Base-by-base conservation (phyloP, 2,329 filamentous ascomycete species). In the Xylaria sp. region DNA sequence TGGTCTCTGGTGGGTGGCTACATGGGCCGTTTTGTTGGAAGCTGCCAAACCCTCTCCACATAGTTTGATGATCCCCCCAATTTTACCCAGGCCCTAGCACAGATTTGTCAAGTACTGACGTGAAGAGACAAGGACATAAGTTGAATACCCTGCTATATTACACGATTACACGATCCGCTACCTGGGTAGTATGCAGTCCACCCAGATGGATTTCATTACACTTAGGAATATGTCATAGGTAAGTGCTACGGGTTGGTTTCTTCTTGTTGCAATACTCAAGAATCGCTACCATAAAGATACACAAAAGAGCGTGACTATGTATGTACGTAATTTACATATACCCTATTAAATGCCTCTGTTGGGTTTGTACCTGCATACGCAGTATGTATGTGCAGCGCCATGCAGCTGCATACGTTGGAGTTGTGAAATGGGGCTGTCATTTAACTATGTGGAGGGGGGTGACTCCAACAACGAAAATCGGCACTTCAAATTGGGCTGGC, bases 11-110 rank as follows among this genome's bases (percentile, higher is more conserved):
- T 48, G 25, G 54, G 39, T 25, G 34, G 54, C 9, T 46, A 44
- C 10, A 48, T 48, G n/a, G n/a, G n/a, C 18, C n/a, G 12, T 10
- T 10, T 4, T 20, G 18, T 55, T 20, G 28, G 52, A 37, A 37
- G 13, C n/a, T 34, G n/a, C 39, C 15, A 48, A 46, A 15, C 18
- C 20, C 23, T 25, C 54, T 59, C 58, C 59, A 48, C 60, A 28
- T 57, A 63, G 44, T 59, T 63, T 46, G 54, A 59, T 63, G 37
- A 46, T 63, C 48, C 48, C 59, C 59, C 59, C 65, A 55, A 44
- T 50, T 39, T 54, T 58, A 65, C 32, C 56, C 55, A 37, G 12
- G 37, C 34, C 37, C 41, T 57, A 58, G 18, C 39, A 58, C 56
- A 8, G 32, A 58, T 58, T 58, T 58, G 39, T 58, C 39, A 58